Evolutionary conservation across 2,329 filamentous ascomycete species (phyloP), one percentile per base, ranked within the genome.

Genomic region (Aaosphaeria arxii): DNA sequence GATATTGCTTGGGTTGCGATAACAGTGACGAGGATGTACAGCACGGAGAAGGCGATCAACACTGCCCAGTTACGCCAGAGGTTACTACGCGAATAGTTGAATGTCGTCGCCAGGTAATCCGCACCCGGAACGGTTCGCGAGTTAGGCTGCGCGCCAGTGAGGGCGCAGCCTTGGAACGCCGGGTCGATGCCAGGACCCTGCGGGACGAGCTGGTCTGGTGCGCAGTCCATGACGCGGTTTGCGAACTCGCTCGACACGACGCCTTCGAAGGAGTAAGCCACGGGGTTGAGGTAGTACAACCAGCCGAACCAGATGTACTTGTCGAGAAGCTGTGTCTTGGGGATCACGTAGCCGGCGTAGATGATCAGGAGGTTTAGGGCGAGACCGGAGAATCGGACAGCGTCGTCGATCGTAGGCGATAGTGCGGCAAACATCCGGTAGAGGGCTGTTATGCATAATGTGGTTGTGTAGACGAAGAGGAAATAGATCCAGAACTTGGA

Each of bases 41-140:
- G 77, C 1, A 89, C 75, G 1, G 83, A 81, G 55, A 89, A 94
- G 0, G 86, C 88, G 56, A 91, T 83, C 1, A 94, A 71, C 4
- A 91, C 84, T 31, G 86, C 88, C 59, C 88, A 90, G 64, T 92
- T 91, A 4, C 88, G 83, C 76, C 84, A 87, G 0, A 86, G 67
- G 58, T 87, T 76, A 29, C 69, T 71, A 13, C 82, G 72, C 0
- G 76, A 76, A 57, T 85, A 86, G 40, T 77, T 71, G 65, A 80
- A 87, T 6, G 76, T 76, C 1, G 74, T 73, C 7, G 71, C 56
- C 2, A 86, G 62, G 56, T 86, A 88, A 24, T 70, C 69, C 2
- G 73, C 63, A 32, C 84, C 84, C 31, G 74, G 58, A 9, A 87
- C 77, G 3, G 63, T 71, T 1, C 72, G 71, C 17, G 73, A 72